Conservation (phyloP, 768 basidiomycete genomes). For the Lactarius psammicola region DNA sequence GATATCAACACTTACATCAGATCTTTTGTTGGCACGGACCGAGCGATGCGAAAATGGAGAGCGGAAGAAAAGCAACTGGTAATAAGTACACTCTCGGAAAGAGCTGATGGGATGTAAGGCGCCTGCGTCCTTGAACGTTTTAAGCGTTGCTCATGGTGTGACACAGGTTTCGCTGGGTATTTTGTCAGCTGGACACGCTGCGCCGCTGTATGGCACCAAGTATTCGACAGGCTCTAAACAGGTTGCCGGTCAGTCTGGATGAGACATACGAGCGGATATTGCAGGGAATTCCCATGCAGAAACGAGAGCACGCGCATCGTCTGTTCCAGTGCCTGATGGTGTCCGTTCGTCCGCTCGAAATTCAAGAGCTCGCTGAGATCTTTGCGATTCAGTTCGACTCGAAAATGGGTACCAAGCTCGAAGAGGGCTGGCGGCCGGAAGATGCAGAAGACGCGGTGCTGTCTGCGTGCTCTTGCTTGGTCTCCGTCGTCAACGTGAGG, state of each 20-base stretch:
- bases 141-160: neutral
- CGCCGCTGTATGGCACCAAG: neutral
- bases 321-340: neutral
- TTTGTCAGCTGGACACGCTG: conserved; percentile 3
- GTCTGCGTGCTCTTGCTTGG: conserved; percentile 1
- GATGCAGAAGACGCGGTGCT: neutral
- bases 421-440: neutral
- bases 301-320: neutral
- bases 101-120: neutral
- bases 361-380: conserved; percentile 13
- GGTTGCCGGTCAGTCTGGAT: neutral
- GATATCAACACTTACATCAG: conserved; percentile 2
- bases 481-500: neutral
- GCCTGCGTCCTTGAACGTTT: neutral
- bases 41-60: conserved; percentile 4
- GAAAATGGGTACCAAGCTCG: neutral
- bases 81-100: neutral
- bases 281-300: conserved; percentile 3
- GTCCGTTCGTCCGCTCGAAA: neutral
- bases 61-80: conserved; percentile 2
- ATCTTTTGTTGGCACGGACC: neutral
- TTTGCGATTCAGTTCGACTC: conserved; percentile 2
- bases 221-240: neutral
- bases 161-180: conserved; percentile 10
- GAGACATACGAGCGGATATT: conserved; percentile 3